Percentiles rank a stretch among this genome's conserved stretches.
Evolutionary conservation across 208 protist genomes (phyloP).

Genomic region (Angomonas deanei): DNA sequence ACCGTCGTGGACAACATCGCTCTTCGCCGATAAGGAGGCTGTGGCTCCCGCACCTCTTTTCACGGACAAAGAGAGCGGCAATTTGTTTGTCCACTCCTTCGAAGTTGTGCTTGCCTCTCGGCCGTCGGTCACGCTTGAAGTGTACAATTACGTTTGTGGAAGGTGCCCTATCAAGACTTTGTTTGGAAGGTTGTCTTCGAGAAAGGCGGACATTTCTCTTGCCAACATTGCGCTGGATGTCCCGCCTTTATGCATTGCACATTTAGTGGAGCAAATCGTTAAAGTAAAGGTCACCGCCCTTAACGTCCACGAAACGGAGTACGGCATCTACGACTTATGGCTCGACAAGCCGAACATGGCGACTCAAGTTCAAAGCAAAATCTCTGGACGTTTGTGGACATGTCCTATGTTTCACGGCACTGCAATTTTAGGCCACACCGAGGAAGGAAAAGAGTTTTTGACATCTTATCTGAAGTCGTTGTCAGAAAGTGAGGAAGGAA

Average conservation of each 20-base stretch:
- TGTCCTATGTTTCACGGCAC: conserved; percentile 60
- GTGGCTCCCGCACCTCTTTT: conserved; percentile 36
- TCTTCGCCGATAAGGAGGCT: conserved; percentile 16
- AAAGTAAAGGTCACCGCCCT: conserved; percentile 43
- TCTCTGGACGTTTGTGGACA: conserved; percentile 50
- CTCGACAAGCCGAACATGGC: conserved; percentile 56
- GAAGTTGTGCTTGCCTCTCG: conserved; percentile 23
- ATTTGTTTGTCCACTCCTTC: conserved; percentile 48
- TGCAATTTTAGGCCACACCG: conserved; percentile 43
- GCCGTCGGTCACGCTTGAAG: conserved; percentile 29
- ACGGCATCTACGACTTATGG: conserved; percentile 46
- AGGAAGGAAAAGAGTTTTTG: conserved; percentile 43
- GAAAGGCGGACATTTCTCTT: conserved; percentile 48
- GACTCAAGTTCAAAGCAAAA: conserved; percentile 16
- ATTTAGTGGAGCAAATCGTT: conserved; percentile 62
- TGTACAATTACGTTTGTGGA: conserved; percentile 55
- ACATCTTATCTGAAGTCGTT: conserved; percentile 33
- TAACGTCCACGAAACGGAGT: conserved; percentile 22
- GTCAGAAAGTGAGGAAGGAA: conserved; percentile 22
- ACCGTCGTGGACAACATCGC: conserved; percentile 10
- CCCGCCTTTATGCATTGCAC: conserved; percentile 55
- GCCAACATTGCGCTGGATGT: conserved; percentile 49
- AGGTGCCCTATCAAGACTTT: conserved; percentile 48
- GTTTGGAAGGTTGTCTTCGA: conserved; percentile 52
- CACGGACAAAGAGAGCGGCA: conserved; percentile 22